Conservation (phyloP, 2,329 filamentous ascomycete species). For the Trichoderma sp. region DNA sequence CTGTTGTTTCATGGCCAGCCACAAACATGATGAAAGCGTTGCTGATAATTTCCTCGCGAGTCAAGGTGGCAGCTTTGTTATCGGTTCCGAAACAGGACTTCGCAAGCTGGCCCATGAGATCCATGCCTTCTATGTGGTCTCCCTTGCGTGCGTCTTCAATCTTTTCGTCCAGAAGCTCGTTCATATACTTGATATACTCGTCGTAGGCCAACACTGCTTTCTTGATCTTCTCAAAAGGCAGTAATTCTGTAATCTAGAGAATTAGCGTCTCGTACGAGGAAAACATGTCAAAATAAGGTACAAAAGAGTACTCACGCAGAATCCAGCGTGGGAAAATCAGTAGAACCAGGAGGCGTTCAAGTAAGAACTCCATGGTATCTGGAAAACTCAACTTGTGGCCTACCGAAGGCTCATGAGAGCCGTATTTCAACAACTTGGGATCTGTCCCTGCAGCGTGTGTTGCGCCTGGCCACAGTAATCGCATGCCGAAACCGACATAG, state of each 20-base stretch:
- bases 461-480: constrained; percentile 64
- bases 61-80: constrained; percentile 45
- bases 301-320: constrained; percentile 44
- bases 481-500: constrained; percentile 70
- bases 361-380: constrained; percentile 59
- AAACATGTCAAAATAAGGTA: background rate
- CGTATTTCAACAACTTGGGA: constrained; percentile 51
- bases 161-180: constrained; percentile 67
- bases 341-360: constrained; percentile 65
- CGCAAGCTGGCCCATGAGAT: constrained; percentile 55
- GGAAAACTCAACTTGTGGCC: constrained; percentile 68
- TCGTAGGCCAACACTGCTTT: constrained; percentile 55
- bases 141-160: constrained; percentile 43
- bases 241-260: constrained; percentile 35
- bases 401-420: constrained; percentile 46
- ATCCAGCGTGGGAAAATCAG: constrained; percentile 61
- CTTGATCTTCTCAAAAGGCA: constrained; percentile 55
- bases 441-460: constrained; percentile 47
- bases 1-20: constrained; percentile 80
- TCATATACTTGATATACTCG: constrained; percentile 71
- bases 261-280: background rate
- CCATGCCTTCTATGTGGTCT: constrained; percentile 50
- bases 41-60: constrained; percentile 67
- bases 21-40: constrained; percentile 71
- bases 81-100: constrained; percentile 41